Percentiles rank a stretch among this genome's conserved stretches.
Conservation (phyloP, 352 stramenopile species). For the Aphanomyces astaci region DNA sequence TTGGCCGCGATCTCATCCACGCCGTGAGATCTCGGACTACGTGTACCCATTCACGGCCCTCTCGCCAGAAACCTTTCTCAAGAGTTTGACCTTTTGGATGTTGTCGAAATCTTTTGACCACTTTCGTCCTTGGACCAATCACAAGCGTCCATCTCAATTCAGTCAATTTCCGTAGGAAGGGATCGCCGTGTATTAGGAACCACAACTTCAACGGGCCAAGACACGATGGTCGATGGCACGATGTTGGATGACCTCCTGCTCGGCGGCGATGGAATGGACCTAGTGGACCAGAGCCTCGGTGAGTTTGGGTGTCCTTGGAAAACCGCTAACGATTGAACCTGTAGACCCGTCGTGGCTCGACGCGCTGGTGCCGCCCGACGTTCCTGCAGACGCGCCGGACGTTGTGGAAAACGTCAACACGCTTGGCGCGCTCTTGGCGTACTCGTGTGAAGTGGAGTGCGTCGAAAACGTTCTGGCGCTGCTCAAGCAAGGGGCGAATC, state of each 20-base stretch:
- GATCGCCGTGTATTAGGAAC: too few species aligned
- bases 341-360: constrained; percentile 8
- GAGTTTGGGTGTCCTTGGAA: too few species aligned
- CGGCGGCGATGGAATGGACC: not conserved
- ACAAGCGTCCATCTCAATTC: too few species aligned
- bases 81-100: too few species aligned
- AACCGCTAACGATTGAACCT: too few species aligned
- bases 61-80: too few species aligned
- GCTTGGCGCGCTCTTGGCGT: not conserved
- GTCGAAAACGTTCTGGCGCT: not conserved
- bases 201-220: not conserved
- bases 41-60: too few species aligned
- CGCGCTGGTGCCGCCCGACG: not conserved
- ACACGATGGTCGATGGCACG: not conserved
- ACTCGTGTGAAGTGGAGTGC: not conserved
- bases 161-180: too few species aligned
- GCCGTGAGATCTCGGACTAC: too few species aligned
- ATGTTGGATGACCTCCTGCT: not conserved
- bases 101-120: too few species aligned
- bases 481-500: not conserved
- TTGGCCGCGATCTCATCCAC: too few species aligned
- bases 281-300: not conserved
- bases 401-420: not conserved
- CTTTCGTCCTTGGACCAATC: too few species aligned
- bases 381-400: not conserved